These are phyloP conservation scores for Colletotrichum lentis DNA, from an alignment of 2,329 filamentous ascomycete species.

Conservation along the genomic window DNA sequence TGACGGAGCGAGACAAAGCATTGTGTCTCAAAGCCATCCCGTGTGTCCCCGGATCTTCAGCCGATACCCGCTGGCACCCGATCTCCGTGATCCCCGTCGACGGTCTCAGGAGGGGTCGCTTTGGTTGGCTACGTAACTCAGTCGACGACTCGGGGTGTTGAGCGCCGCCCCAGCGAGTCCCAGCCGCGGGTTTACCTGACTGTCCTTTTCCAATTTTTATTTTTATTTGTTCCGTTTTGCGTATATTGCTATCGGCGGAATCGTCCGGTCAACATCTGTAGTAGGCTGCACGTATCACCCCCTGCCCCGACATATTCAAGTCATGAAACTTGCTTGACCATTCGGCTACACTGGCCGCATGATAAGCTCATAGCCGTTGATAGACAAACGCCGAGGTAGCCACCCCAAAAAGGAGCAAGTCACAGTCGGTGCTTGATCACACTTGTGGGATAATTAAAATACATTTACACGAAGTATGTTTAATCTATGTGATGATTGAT, in stretches of 20 bases:
- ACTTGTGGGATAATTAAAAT: no score
- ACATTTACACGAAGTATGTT: no score
- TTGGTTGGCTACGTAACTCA: no score
- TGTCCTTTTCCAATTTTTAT: no score
- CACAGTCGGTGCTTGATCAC: no score
- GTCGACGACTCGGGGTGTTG: no score
- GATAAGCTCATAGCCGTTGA: no score
- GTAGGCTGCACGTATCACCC: neutral
- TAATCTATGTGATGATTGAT: no score
- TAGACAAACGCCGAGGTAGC: no score
- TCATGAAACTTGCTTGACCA: neutral
- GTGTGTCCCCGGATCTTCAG: neutral
- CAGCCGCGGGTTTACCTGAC: neutral
- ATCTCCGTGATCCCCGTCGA: neutral
- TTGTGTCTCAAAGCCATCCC: neutral
- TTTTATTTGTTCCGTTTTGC: neutral
- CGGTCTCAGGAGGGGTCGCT: neutral
- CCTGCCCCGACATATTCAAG: neutral
- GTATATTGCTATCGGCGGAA: no score
- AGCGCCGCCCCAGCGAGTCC: no score
- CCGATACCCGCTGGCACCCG: neutral
- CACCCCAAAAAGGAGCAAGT: no score
- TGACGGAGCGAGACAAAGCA: neutral
- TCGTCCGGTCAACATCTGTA: neutral
- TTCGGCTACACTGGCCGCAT: constrained; percentile 3